Base-by-base conservation (phyloP, 2,329 filamentous ascomycete genomes). In the Trichoderma koningiopsis region DNA sequence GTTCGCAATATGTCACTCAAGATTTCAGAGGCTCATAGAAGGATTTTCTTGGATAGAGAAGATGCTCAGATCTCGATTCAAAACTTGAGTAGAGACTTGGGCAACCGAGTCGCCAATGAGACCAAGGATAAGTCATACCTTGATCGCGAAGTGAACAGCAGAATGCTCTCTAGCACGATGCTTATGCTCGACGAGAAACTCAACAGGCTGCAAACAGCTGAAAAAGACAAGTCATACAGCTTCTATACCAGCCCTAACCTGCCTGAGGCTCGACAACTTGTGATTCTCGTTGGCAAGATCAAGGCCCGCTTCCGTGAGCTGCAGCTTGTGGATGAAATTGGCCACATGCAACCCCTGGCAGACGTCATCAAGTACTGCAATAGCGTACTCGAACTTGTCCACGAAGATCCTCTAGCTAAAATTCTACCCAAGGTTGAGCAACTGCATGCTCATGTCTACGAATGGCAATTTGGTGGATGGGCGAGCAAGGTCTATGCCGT, bases 381-480 rank as follows among this genome's bases (percentile, higher is more conserved):
- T 68, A 89, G 92, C 72, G 84, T 97, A 0, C 84, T 97, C 2
- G 86, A 90, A 67, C 88, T 97, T 74, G 85, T 88, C 27, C 90
- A 97, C 74, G 87, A 88, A 1, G 94, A 97, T 68, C 94, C 96
- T 0, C 84, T 99, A 5, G 94, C 94, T 1, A 94, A 92, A 75
- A 89, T 97, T 68, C 87, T 99, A 64, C 92, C 91, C 1, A 93
- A 92, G 76, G 86, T 96, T 3, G 96, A 99, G 79, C 93, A 95
- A 72, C 84, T 99, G 5, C 92, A 98, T 79, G 86, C 85, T 0
- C 90, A 91, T 72, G 88, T 99, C 60, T 91, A 97, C 72, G 94
- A 98, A 79, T 99, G 96, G 96, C 94, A 99, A 78, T 89, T 89
- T 76, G 88, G 88, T 40, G 90, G 91, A 53, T 94, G 97, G 80